Percentiles rank a stretch among this genome's conserved stretches.
These are phyloP conservation scores for Speleostelium caveatum DNA, from an alignment of 78 protist species.

Conservation along the genomic window DNA sequence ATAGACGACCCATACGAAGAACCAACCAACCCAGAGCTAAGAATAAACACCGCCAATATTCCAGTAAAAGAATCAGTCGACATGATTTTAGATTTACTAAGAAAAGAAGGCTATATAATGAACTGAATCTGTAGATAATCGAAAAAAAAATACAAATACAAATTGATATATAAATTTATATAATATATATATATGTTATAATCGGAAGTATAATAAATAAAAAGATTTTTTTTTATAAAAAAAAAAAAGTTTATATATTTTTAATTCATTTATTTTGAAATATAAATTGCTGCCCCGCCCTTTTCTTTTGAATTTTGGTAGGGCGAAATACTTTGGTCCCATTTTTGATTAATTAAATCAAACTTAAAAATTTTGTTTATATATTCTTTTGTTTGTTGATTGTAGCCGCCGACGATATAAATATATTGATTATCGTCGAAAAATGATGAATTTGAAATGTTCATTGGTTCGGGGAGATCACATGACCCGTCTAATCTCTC, in stretches of 20 bases:
- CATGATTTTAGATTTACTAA: slow-evolving; percentile 42
- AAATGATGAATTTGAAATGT: slow-evolving; percentile 12
- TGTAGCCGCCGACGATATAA: slow-evolving; percentile 49
- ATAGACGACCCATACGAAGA: slow-evolving; percentile 84
- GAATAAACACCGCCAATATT: slow-evolving; percentile 61
- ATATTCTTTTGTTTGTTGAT: slow-evolving; percentile 32
- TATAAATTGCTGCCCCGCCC: slow-evolving; percentile 46
- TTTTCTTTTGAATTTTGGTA: slow-evolving; percentile 20
- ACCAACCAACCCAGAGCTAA: slow-evolving; percentile 69
- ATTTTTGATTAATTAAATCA: slow-evolving; percentile 1
- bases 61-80: slow-evolving; percentile 51
- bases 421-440: slow-evolving; percentile 23
- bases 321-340: not conserved
- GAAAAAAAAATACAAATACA: too few species aligned
- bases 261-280: slow-evolving; percentile 18
- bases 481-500: not conserved
- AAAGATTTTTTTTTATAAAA: too few species aligned
- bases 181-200: too few species aligned
- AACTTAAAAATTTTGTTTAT: not conserved
- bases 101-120: slow-evolving; percentile 63
- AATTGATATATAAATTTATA: too few species aligned
- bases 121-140: too few species aligned
- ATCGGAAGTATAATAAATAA: too few species aligned
- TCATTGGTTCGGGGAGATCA: slow-evolving; percentile 38
- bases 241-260: too few species aligned